A percentile compares a stretch with the other conserved stretches of the same genome.
These are phyloP conservation scores for Sporisorium graminicola DNA, from an alignment of 1,284 basidiomycete species.

Conservation along the genomic window DNA sequence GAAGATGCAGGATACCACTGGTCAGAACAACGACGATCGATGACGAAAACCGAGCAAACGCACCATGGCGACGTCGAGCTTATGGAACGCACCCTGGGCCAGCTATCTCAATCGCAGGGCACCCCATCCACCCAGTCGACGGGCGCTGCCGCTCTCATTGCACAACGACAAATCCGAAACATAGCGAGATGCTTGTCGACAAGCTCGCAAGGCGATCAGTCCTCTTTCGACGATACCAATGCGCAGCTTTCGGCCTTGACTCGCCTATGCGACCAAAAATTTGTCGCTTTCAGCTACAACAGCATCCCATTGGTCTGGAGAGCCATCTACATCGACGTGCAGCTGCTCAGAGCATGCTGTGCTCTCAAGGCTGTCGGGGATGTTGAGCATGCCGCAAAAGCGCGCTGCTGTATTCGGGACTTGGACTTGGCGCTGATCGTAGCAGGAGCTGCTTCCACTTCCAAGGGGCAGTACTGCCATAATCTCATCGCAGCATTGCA, in stretches of 20 bases:
- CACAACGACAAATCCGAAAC: constrained; percentile 1
- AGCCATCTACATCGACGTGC: constrained; percentile 71
- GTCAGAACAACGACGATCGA: neutral
- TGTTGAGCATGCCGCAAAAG: neutral
- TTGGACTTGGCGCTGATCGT: constrained; percentile 86
- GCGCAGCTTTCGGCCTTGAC: constrained; percentile 61
- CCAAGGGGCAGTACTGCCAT: constrained; percentile 34
- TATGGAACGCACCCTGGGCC: constrained; percentile 4
- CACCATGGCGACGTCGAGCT: neutral
- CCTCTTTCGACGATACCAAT: neutral
- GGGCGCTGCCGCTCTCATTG: constrained; percentile 6
- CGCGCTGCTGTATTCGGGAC: constrained; percentile 71
- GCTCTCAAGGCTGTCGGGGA: neutral
- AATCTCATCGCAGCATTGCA: constrained; percentile 70
- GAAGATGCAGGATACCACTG: neutral
- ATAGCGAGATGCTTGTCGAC: neutral
- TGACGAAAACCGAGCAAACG: neutral
- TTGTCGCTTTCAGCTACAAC: constrained; percentile 71
- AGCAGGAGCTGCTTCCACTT: constrained; percentile 74
- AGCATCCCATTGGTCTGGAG: constrained; percentile 70
- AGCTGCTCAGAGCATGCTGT: constrained; percentile 36
- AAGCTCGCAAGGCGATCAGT: neutral
- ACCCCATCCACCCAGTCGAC: neutral
- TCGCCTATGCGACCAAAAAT: constrained; percentile 70
- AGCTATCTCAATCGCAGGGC: neutral